Base-by-base conservation (phyloP, 139 green algal genomes). In the Micractinium sp. region DNA sequence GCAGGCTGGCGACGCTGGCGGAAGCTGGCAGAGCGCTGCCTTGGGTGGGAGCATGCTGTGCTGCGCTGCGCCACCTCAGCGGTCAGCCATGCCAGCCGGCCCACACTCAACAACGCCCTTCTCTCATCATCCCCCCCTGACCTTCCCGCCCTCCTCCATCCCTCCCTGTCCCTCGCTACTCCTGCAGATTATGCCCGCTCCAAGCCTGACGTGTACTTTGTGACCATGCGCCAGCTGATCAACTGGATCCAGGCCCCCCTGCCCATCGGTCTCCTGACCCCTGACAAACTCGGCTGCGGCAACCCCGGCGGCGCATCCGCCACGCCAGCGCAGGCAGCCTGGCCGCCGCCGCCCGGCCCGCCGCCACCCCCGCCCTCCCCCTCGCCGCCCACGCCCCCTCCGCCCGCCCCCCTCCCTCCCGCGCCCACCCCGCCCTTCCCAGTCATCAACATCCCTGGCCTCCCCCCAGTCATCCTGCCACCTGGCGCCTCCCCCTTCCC, bases 221-320 rank as follows among this genome's bases (percentile, higher is more conserved):
- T 88, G 29, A 88, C 71, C 23, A 88, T 88, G 69, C 69, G 53
- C 27, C 85, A 88, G 85, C 85, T 88, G 39, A 14, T 88, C 1
- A 71, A 9, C 3, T 88, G 69, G 69, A 71, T 82, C 31, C 33
- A 63, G 29, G 20, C 66, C 15, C 85, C 85, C 85, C 39, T 88
- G 22, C 41, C 85, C 18, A n/a, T 33, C n/a, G n/a, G n/a, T 18
- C 7, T 56, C 22, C 81, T 85, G 16, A 78, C 61, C 14, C 31
- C 81, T 5, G 31, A 15, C n/a, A 74, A 74, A 5, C n/a, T 85
- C 56, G 81, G 82, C 20, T 87, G 82, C 63, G 82, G 82, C 82
- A 87, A 87, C 61, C 61, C 36, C 7, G 82, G 82, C 2, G 82
- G 82, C 23, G 82, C 82, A 23, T 1, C 31, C 9, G 47, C 81